phyloP scores from a whole-genome alignment of 192 early-diverging fungal genomes.

The Coemansia sp. region DNA sequence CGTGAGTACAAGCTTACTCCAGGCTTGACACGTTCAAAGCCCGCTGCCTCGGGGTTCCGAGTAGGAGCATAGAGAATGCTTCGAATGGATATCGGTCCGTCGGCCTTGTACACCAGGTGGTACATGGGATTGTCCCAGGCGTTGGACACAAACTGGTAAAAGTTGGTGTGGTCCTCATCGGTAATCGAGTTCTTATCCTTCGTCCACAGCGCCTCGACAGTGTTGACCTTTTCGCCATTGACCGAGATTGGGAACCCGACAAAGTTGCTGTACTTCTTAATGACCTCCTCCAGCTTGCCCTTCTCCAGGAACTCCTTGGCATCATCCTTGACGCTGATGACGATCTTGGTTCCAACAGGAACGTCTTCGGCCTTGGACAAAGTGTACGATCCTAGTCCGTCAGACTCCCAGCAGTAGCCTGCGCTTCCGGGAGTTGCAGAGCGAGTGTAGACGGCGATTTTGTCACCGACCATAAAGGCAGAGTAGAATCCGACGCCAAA shows the following conservation, averaged over 20 bases:
- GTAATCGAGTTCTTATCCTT: constrained; percentile 77
- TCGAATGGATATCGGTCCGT: constrained; percentile 91
- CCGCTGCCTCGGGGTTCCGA: constrained; percentile 57
- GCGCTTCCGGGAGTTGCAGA: constrained; percentile 75
- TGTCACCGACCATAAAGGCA: constrained; percentile 94
- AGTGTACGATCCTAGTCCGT: constrained; percentile 88
- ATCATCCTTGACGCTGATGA: constrained; percentile 87
- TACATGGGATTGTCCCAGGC: constrained; percentile 75
- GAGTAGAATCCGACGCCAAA: constrained; percentile 99
- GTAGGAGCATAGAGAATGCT: constrained; percentile 85
- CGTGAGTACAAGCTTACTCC: constrained; percentile 95
- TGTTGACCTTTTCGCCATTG: constrained; percentile 85
- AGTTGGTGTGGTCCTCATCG: constrained; percentile 85
- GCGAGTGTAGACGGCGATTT: constrained; percentile 90
- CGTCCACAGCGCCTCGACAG: constrained; percentile 94
- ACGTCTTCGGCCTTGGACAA: constrained; percentile 91
- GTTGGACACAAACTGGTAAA: constrained; percentile 82
- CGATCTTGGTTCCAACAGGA: constrained; percentile 94
- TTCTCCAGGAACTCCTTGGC: constrained; percentile 82
- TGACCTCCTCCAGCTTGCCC: constrained; percentile 64
- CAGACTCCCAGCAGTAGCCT: constrained; percentile 95
- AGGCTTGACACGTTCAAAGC: constrained; percentile 62
- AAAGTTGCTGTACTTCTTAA: constrained; percentile 93
- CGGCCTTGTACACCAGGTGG: constrained; percentile 89
- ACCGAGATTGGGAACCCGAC: constrained; percentile 96